Evolutionary conservation across 2,329 filamentous ascomycete species (phyloP), one percentile per base, ranked within the genome.

Genomic region (Neofusicoccum laricinum): DNA sequence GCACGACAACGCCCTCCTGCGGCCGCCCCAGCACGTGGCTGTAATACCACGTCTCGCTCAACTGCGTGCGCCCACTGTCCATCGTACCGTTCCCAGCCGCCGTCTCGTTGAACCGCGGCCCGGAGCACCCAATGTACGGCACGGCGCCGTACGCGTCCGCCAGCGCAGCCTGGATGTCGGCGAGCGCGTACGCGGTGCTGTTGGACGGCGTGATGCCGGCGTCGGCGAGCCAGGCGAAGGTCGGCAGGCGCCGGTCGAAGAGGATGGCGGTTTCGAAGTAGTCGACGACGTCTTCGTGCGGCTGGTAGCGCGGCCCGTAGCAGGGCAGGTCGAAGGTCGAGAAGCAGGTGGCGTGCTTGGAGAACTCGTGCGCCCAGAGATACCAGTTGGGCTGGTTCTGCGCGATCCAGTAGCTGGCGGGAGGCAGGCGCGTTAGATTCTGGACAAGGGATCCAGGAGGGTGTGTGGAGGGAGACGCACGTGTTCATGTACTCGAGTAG

Each of bases 321-420:
- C 88, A 90, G 34, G 85, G 82, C 5, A 80, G 75, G 70, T 89
- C 86, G 71, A 90, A 90, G 66, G 84, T 88, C 51, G 82, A 86
- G 79, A 79, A 90, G 80, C 88, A 90, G 14, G 87, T 90, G 2
- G 82, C 87, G 75, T 89, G 87, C 79, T 90, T 90, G 76, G 80
- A 83, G 78, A 87, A 89, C 72, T 90, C 87, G 77, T 89, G 87
- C 43, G 76, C 87, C 87, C 87, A 90, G 76, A 90, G 85, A 38
- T 83, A 80, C 58, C 77, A 73, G 76, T 87, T 89, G 14, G 82
- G 79, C 55, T 82, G 81, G 66, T 77, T 77, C 68, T 85, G 85
- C 53, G 81, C 82, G 68, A 88, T 81, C 88, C 88, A 90, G 81
- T 81, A 83, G 53, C 53, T 58, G 38, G 6, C 19, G 8, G 15